A percentile compares a stretch with the other conserved stretches of the same genome.
phyloP scores from a whole-genome alignment of 1,284 basidiomycete genomes.

The Ceratobasidium sp. region DNA sequence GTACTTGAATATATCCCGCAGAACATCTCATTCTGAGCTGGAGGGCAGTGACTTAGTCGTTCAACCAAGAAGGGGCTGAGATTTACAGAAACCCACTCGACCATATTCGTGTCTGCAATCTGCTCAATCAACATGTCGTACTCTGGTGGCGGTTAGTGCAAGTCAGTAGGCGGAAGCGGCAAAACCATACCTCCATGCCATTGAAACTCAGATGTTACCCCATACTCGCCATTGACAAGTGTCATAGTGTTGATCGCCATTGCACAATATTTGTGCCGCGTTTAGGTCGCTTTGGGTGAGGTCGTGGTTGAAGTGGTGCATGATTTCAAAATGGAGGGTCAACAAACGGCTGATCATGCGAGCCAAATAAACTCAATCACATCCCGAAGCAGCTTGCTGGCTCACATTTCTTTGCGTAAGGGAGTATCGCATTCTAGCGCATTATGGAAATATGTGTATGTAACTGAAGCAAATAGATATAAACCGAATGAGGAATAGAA shows the following conservation, averaged over 20 bases:
- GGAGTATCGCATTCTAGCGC: background rate
- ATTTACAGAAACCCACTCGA: conserved; percentile 67
- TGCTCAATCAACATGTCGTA: conserved; percentile 72
- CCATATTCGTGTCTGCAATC: conserved; percentile 75
- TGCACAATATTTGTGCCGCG: background rate
- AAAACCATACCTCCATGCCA: conserved; percentile 63
- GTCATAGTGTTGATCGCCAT: conserved; percentile 12
- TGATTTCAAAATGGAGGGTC: conserved; percentile 12
- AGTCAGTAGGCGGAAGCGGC: background rate
- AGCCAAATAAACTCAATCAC: conserved; percentile 10
- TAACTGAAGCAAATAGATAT: too few relatives aligned
- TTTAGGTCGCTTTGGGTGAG: background rate
- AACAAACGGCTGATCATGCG: background rate
- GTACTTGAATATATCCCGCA: conserved; percentile 78
- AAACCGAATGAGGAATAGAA: too few relatives aligned
- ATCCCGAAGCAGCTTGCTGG: conserved; percentile 1
- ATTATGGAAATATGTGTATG: too few relatives aligned
- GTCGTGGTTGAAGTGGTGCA: conserved; percentile 1
- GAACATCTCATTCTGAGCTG: conserved; percentile 80
- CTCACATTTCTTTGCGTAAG: background rate
- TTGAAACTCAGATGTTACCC: conserved; percentile 54
- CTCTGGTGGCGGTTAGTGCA: conserved; percentile 60
- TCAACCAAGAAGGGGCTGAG: background rate
- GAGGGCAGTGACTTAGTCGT: conserved; percentile 45
- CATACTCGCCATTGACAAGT: conserved; percentile 23